Conservation (phyloP, 2,329 filamentous ascomycete genomes). For the Penicillium sumatraense region DNA sequence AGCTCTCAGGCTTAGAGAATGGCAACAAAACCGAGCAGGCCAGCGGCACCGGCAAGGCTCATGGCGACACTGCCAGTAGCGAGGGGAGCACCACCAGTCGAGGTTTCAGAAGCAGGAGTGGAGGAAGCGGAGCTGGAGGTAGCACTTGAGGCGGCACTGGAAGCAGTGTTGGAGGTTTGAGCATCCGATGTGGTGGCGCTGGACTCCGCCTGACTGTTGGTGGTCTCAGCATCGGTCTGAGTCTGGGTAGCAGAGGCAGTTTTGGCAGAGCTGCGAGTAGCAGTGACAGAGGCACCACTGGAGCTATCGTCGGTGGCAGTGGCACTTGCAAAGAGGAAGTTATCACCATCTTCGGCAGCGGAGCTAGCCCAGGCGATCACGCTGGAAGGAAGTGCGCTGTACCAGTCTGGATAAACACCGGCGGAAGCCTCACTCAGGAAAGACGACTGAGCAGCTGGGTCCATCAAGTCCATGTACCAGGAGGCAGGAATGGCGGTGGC, state of each 20-base stretch:
- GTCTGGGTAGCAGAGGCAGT: conserved; percentile 1
- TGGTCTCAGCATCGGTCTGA: not conserved
- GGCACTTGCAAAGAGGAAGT: not conserved
- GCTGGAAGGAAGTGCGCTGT: conserved; percentile 27
- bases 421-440: conserved; percentile 23
- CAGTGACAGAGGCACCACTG: not conserved
- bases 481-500: conserved; percentile 31
- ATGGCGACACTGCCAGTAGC: conserved; percentile 28
- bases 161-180: not conserved
- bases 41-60: conserved; percentile 29
- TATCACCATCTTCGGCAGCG: not conserved
- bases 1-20: conserved; percentile 23
- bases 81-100: conserved; percentile 27
- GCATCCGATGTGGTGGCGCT: not conserved
- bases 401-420: conserved; percentile 32
- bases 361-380: conserved; percentile 30
- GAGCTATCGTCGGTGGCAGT: not conserved
- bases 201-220: not conserved
- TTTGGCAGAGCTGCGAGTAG: conserved; percentile 3
- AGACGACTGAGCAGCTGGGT: conserved; percentile 17
- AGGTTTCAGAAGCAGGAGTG: conserved; percentile 15
- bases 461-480: conserved; percentile 21
- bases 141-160: not conserved
- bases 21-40: conserved; percentile 29
- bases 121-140: conserved; percentile 9